Percentiles rank a stretch among this genome's conserved stretches.
These are phyloP conservation scores for Aureobasidium sp. DNA, from an alignment of 2,329 filamentous ascomycete species.

Conservation along the genomic window DNA sequence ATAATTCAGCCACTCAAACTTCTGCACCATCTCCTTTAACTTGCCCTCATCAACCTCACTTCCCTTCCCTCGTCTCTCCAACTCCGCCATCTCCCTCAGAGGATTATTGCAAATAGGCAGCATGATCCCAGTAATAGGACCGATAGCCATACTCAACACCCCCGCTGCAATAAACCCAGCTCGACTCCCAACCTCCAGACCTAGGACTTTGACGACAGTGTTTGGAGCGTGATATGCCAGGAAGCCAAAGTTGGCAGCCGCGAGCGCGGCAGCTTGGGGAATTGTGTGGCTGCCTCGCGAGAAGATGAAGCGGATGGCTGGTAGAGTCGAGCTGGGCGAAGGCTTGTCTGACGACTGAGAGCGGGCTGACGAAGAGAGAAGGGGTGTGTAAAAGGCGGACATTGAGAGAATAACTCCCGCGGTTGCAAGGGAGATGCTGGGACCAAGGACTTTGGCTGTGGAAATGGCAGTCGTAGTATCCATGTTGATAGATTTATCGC, in stretches of 20 bases:
- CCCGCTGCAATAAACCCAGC: background rate
- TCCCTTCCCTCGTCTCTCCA: background rate
- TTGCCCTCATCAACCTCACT: background rate
- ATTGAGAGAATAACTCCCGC: background rate
- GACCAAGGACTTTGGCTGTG: background rate
- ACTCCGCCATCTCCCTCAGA: background rate
- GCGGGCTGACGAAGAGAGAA: background rate
- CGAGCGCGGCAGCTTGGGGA: background rate
- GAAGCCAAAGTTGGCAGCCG: background rate
- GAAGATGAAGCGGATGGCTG: slow-evolving; percentile 10
- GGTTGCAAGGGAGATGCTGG: background rate
- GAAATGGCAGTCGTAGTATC: background rate
- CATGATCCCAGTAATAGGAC: background rate
- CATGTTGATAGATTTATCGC: background rate
- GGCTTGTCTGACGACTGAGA: background rate
- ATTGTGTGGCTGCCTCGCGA: background rate
- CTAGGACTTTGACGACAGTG: background rate
- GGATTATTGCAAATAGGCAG: slow-evolving; percentile 3
- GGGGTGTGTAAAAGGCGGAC: slow-evolving; percentile 5
- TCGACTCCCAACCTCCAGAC: background rate
- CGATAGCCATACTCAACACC: background rate
- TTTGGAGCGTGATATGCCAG: background rate
- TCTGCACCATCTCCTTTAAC: background rate
- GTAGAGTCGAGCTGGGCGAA: background rate
- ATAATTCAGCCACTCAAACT: slow-evolving; percentile 8